Evolutionary conservation across 2,329 filamentous ascomycete genomes (phyloP), one percentile per base, ranked within the genome.

Genomic region (Chaetomium sp.): DNA sequence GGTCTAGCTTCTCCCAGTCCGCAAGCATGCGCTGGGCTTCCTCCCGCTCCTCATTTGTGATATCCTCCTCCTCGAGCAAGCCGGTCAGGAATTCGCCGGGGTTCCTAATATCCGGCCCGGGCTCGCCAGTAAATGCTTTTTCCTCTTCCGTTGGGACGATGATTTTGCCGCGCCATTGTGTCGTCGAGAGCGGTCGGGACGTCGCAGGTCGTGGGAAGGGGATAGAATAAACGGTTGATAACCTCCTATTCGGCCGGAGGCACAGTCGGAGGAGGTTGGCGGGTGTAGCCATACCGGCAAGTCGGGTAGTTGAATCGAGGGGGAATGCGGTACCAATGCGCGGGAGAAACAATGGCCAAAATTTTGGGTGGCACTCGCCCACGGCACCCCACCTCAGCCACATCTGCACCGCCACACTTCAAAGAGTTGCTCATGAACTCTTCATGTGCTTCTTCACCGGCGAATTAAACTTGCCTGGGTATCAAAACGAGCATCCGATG

Each of bases 201-300:
- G 38, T 11, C 7, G 27, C 9, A 9, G 32, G 33, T 41, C 53
- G 53, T 38, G 38, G 55, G 12, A 36, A 37, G 10, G 57, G 52
- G 36, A 52, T 32, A 37, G 55, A 42, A 1, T 54, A 53, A 48
- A 60, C 35, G 32, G 34, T 48, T 12, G 59, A 33, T 27, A 61
- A 49, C 33, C 55, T 58, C 53, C 68, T 68, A 64, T 68, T 67
- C 57, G 67, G 66, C 62, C 69, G 71, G 57, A 72, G 62, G 60
- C 68, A 70, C 52, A 73, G 65, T 65, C 72, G 71, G 64, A 75
- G 66, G 12, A 73, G 67, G 61, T 69, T 70, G 59, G 72, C 68
- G 57, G 70, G 68, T 56, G 71, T 71, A 63, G 72, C 71, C 73
- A 76, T 76, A 59, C 58, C 64, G 59, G 56, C 19, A 49, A 59